These are phyloP conservation scores for Bipolaris cookei DNA, from an alignment of 2,329 filamentous ascomycete species.

Conservation along the genomic window DNA sequence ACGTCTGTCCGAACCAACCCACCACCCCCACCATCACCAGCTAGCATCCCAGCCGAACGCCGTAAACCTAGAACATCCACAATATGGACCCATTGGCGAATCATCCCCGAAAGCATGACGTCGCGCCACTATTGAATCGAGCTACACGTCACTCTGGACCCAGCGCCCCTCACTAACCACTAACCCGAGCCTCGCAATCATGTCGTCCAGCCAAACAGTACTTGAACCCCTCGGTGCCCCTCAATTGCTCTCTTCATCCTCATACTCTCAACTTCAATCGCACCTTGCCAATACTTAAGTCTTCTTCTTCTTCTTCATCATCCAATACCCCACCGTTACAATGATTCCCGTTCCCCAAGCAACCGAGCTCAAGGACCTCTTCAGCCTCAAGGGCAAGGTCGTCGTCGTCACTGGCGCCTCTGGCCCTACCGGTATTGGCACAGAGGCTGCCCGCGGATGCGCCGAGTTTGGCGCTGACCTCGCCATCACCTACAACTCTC, in stretches of 20 bases:
- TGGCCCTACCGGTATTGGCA: slow-evolving; percentile 71
- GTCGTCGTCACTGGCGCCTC: slow-evolving; percentile 61
- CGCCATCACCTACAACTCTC: slow-evolving; percentile 71
- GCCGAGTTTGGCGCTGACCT: slow-evolving; percentile 69
- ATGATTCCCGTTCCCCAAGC: slow-evolving; percentile 60
- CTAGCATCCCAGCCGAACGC: slow-evolving; percentile 25
- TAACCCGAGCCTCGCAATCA: slow-evolving; percentile 32
- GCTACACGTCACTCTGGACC: slow-evolving; percentile 38
- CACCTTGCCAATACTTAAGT: slow-evolving; percentile 2
- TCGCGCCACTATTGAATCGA: slow-evolving; percentile 16
- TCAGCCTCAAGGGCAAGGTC: slow-evolving; percentile 61
- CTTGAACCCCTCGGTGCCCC: slow-evolving; percentile 43
- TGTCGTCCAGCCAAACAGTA: slow-evolving; percentile 33
- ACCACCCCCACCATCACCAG: slow-evolving; percentile 26
- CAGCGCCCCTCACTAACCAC: slow-evolving; percentile 39
- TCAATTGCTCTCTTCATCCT: slow-evolving; percentile 16
- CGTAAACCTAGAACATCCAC: slow-evolving; percentile 31
- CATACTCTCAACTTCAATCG: slow-evolving; percentile 22
- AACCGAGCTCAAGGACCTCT: slow-evolving; percentile 63
- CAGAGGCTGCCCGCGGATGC: slow-evolving; percentile 69
- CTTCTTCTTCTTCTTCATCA: neutral
- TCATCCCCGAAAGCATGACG: slow-evolving; percentile 27
- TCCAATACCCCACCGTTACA: slow-evolving; percentile 49
- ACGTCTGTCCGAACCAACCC: slow-evolving; percentile 22
- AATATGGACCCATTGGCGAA: slow-evolving; percentile 28